phyloP scores from a whole-genome alignment of 2,329 filamentous ascomycete genomes.

The Rasamsonia emersonii region DNA sequence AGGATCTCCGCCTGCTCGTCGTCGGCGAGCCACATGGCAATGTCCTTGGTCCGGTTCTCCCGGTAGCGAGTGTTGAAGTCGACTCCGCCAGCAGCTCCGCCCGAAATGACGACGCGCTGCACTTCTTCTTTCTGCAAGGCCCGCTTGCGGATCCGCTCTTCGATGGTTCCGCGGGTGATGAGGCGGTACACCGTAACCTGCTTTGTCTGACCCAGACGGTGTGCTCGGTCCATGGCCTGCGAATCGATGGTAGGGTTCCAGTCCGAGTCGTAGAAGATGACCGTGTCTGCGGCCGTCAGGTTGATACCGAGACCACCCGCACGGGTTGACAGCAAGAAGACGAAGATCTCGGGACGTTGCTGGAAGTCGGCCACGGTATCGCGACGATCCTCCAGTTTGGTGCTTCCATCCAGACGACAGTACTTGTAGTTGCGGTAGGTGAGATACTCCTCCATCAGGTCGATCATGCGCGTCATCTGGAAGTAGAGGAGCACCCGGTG shows the following conservation, averaged over 20 bases:
- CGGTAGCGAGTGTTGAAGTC: constrained; percentile 91
- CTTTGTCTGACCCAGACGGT: constrained; percentile 89
- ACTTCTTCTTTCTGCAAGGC: constrained; percentile 98
- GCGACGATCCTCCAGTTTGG: constrained; percentile 90
- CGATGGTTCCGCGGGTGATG: constrained; percentile 93
- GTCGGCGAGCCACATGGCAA: constrained; percentile 97
- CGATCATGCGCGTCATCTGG: constrained; percentile 99
- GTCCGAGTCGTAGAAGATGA: constrained; percentile 99
- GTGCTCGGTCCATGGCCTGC: constrained; percentile 97
- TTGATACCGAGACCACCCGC: constrained; percentile 98
- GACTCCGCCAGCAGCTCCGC: constrained; percentile 71
- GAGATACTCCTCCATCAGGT: constrained; percentile 97
- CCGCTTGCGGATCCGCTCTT: constrained; percentile 94
- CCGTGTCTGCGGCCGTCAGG: constrained; percentile 88
- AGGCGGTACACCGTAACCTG: constrained; percentile 97
- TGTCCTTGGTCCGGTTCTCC: constrained; percentile 94
- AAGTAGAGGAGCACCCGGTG: constrained; percentile 97
- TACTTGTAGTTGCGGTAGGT: constrained; percentile 99
- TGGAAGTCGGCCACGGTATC: constrained; percentile 98
- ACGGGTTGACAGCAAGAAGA: constrained; percentile 91
- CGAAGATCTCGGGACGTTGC: constrained; percentile 85
- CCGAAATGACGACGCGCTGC: constrained; percentile 91
- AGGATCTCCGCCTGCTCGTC: constrained; percentile 93
- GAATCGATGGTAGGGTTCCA: constrained; percentile 99
- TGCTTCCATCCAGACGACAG: constrained; percentile 90